Base-by-base conservation (phyloP, 106 monocot species). In the Hemerocallis citrina region DNA sequence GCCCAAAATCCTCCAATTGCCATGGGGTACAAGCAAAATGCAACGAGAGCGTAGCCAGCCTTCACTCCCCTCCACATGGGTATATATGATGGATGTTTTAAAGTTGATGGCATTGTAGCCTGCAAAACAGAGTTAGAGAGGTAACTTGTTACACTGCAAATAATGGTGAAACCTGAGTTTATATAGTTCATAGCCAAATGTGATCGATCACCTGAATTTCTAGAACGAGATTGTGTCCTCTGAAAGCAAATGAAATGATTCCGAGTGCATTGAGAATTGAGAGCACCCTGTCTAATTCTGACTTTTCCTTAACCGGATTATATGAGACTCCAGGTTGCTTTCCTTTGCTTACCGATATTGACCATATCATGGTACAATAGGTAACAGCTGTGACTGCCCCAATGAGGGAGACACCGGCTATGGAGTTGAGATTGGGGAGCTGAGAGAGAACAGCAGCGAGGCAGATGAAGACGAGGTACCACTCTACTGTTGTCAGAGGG, bases 21-120 rank as follows among this genome's bases (percentile, higher is more conserved):
- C 4, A 95, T 34, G 13, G 95, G 95, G 55, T 57, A 95, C 58
- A 90, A 50, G 72, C 89, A 90, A 16, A 66, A 46, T 3, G 83
- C 83, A 23, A 95, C 68, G 10, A 86, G 3, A 14, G 68, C 38
- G 55, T 90, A 90, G 3, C 83, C 95, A 17, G 71, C 56, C 62
- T 74, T 81, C 61, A 90, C 85, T 24, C 95, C 95, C 57, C 72
- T 80, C 95, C 95, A 95, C 95, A 95, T 95, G 0, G 95, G 90
- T 7, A 90, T 66, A 23, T 52, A 71, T 12, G 95, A 86, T 24
- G 95, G 95, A 32, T 77, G 82, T 49, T 95, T 95, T 61, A 68
- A 31, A 48, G 75, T 76, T 4, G 95, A 95, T 19, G 95, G 95
- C 89, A 95, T 90, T 4, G 89, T 90, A 32, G 64, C 89, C 88